Percentiles rank a stretch among this genome's conserved stretches.
Conservation (phyloP, 805 yeast genomes). For the Saturnispora galanensis region DNA sequence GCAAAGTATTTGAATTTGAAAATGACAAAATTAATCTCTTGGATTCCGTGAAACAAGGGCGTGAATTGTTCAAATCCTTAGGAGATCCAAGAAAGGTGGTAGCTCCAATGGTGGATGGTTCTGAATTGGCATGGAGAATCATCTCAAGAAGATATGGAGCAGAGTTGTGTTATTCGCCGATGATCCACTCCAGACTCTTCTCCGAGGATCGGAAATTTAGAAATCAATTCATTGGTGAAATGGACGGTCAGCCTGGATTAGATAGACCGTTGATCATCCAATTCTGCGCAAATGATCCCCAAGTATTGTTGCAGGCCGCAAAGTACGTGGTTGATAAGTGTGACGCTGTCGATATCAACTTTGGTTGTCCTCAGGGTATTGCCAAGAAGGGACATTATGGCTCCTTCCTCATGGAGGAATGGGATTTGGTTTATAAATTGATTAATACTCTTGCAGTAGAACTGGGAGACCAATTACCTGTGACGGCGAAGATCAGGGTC, state of each 20-base stretch:
- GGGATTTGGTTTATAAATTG: constrained; percentile 69
- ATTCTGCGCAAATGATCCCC: constrained; percentile 95
- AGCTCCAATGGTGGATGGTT: constrained; percentile 98
- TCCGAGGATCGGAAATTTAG: constrained; percentile 80
- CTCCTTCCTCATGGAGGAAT: constrained; percentile 92
- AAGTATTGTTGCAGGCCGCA: constrained; percentile 73
- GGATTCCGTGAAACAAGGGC: constrained; percentile 35
- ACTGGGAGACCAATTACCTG: constrained; percentile 56
- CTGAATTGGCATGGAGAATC: constrained; percentile 92
- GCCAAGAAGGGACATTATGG: constrained; percentile 95
- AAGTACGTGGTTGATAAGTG: constrained; percentile 68
- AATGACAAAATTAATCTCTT: constrained; percentile 15
- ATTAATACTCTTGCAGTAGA: constrained; percentile 67
- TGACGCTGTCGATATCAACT: constrained; percentile 91
- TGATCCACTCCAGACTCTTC: constrained; percentile 89
- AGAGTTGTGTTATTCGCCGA: constrained; percentile 88
- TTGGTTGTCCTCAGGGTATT: constrained; percentile 98
- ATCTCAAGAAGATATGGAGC: constrained; percentile 86
- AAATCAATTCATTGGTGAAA: constrained; percentile 54
- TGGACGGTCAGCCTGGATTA: constrained; percentile 58
- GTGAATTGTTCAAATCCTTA: constrained; percentile 57
- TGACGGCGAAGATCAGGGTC: constrained; percentile 91
- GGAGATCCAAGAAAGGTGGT: constrained; percentile 77
- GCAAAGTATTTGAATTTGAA: constrained; percentile 4
- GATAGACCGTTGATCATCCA: constrained; percentile 91